Conservation (phyloP, 495 filamentous ascomycete genomes). For the Neurospora sp. region DNA sequence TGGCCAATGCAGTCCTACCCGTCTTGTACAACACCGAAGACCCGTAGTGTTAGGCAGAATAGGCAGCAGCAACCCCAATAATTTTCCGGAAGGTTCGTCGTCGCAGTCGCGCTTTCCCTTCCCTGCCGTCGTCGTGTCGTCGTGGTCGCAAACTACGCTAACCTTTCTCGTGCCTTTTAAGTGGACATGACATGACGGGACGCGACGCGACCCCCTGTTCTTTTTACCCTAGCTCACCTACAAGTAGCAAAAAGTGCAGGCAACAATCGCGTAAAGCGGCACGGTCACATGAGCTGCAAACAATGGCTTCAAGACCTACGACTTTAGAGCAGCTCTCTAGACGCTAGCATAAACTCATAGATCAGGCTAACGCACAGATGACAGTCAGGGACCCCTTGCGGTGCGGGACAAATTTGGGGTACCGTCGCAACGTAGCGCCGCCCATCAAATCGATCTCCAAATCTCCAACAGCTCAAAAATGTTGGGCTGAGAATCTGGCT, state of each 20-base stretch:
- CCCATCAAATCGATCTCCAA: neutral
- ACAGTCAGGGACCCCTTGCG: neutral
- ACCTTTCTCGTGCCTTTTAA: neutral
- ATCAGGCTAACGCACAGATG: neutral
- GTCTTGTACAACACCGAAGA: no score
- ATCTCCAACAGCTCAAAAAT: neutral
- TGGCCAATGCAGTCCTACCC: no score
- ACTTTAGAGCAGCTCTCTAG: no score
- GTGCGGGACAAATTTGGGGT: neutral
- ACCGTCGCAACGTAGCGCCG: neutral
- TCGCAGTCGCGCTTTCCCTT: neutral
- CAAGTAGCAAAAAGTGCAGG: neutral
- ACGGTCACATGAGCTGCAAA: slow-evolving; percentile 8
- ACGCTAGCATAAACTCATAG: no score
- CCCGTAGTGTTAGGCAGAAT: no score
- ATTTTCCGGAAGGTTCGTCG: neutral
- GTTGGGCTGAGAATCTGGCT: neutral
- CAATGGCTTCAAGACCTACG: no score
- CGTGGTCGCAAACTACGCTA: neutral
- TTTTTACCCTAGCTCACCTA: no score
- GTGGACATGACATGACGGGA: neutral
- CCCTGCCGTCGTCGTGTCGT: neutral
- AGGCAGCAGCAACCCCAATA: no score
- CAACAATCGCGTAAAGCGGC: slow-evolving; percentile 16
- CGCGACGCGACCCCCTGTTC: slow-evolving; percentile 3